Evolutionary conservation across 495 filamentous ascomycete species (phyloP).

Genomic region (Saxophila tyrrhenica): DNA sequence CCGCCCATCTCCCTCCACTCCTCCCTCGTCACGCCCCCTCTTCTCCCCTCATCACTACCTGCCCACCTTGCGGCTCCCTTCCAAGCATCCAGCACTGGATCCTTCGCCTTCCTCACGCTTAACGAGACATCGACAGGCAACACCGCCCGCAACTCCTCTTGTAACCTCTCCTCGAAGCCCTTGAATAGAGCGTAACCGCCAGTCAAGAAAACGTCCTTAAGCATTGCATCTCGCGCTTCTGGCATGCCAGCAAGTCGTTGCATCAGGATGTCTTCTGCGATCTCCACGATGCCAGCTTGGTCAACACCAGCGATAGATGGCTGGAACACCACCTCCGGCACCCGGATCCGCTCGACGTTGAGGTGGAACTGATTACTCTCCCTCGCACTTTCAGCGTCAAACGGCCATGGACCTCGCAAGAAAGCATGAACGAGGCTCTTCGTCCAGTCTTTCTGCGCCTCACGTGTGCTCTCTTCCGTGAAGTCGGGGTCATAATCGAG

Average conservation of each 20-base stretch:
- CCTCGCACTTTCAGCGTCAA: slow-evolving; percentile 64
- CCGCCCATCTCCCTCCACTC: slow-evolving; percentile 31
- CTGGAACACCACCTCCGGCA: slow-evolving; percentile 91
- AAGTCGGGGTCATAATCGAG: slow-evolving; percentile 79
- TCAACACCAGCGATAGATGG: slow-evolving; percentile 91
- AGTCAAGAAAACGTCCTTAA: slow-evolving; percentile 84
- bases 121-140: slow-evolving; percentile 59
- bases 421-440: slow-evolving; percentile 84
- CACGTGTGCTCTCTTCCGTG: slow-evolving; percentile 78
- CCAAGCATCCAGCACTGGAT: slow-evolving; percentile 81
- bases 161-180: slow-evolving; percentile 75
- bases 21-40: slow-evolving; percentile 24
- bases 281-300: slow-evolving; percentile 85
- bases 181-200: slow-evolving; percentile 84
- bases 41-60: slow-evolving; percentile 18
- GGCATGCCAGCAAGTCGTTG: slow-evolving; percentile 52
- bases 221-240: slow-evolving; percentile 48
- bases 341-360: slow-evolving; percentile 92
- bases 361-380: slow-evolving; percentile 85
- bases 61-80: slow-evolving; percentile 80
- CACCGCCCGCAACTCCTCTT: slow-evolving; percentile 56
- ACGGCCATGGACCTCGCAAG: slow-evolving; percentile 72
- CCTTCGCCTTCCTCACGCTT: slow-evolving; percentile 53
- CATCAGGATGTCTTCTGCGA: slow-evolving; percentile 71
- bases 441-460: slow-evolving; percentile 88